Conservation (phyloP, 192 early-diverging fungal species). For the Jimgerdemannia lactiflua region DNA sequence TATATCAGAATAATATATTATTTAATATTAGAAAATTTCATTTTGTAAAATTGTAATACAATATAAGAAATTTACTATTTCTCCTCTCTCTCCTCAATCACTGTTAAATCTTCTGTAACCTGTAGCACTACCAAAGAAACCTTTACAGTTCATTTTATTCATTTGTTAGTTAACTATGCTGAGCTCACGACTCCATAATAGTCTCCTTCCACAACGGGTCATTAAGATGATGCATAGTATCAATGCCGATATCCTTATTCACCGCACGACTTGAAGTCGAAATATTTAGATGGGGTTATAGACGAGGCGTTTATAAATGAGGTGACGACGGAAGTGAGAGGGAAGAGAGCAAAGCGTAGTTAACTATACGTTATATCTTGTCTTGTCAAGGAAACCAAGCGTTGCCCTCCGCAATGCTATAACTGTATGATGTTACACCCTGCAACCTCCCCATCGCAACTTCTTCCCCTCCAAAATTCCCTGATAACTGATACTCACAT, state of each 20-base stretch:
- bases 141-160: too few species aligned
- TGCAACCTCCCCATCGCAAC: too few species aligned
- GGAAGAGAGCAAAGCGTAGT: neutral
- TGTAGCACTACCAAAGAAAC: too few species aligned
- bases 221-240: conserved; percentile 85
- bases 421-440: too few species aligned
- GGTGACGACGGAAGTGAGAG: too few species aligned
- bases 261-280: conserved; percentile 33
- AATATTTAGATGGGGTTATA: conserved; percentile 6
- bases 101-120: too few species aligned
- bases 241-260: conserved; percentile 92
- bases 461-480: neutral
- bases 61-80: conserved; percentile 7
- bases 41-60: too few species aligned
- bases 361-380: neutral
- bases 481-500: conserved; percentile 57
- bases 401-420: too few species aligned
- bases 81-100: too few species aligned
- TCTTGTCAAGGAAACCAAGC: neutral
- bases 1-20: too few species aligned
- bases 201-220: conserved; percentile 77
- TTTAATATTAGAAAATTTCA: too few species aligned
- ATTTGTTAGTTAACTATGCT: neutral
- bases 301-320: neutral
- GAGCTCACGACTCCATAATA: neutral